phyloP scores from a whole-genome alignment of 106 monocot genomes.

The Cymbidium sinense region DNA sequence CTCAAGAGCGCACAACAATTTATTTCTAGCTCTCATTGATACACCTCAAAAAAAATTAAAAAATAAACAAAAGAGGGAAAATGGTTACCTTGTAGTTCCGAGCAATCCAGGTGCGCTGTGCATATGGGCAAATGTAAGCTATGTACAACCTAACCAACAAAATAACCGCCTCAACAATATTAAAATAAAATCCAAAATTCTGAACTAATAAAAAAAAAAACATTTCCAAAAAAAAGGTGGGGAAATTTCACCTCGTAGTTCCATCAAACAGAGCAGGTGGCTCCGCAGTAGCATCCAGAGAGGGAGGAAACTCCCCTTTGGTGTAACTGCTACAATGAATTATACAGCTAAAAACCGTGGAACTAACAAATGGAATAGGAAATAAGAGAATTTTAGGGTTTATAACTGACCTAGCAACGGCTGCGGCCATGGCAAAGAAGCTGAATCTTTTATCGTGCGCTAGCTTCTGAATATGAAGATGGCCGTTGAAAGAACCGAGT shows the following conservation, averaged over 20 bases:
- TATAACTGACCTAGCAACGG: background rate
- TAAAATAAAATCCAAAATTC: background rate
- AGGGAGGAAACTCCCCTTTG: constrained; percentile 45
- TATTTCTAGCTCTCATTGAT: background rate
- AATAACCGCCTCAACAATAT: background rate
- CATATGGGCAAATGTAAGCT: constrained; percentile 44
- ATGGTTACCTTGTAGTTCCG: no score
- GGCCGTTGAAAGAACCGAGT: background rate
- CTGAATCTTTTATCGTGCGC: background rate
- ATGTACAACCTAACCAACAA: constrained; percentile 38
- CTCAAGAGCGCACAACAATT: constrained; percentile 2
- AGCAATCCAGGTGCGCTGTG: constrained; percentile 71
- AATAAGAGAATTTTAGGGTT: background rate
- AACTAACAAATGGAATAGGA: background rate
- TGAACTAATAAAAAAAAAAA: background rate
- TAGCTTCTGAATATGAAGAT: background rate
- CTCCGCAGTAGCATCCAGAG: constrained; percentile 40
- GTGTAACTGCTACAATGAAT: constrained; percentile 6
- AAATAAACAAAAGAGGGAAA: no score
- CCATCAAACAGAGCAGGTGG: constrained; percentile 79
- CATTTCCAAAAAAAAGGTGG: background rate
- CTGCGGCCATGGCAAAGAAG: constrained; percentile 2
- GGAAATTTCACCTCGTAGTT: constrained; percentile 52
- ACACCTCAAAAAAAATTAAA: background rate
- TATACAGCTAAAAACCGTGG: background rate